Conservation (phyloP, 139 green algal species). For the Asterochloris sp. region DNA sequence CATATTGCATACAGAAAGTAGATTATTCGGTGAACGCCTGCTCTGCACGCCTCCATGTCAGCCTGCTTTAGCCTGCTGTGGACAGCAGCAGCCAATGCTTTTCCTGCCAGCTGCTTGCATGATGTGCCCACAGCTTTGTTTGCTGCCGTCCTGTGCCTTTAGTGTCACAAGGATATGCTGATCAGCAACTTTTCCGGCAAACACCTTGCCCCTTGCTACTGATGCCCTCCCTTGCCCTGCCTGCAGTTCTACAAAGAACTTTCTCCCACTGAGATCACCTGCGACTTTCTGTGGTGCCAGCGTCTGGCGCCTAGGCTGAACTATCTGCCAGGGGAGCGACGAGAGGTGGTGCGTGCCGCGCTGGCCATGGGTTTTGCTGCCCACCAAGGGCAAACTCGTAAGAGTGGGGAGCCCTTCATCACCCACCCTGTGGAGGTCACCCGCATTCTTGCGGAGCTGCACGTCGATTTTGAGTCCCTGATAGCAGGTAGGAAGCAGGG, state of each 20-base stretch:
- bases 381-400: constrained; percentile 73
- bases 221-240: background rate
- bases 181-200: no score
- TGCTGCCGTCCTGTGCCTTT: no score
- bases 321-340: constrained; percentile 50
- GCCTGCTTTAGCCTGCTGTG: no score
- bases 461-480: constrained; percentile 72
- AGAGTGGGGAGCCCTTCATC: constrained; percentile 87
- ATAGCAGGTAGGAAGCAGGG: constrained; percentile 31
- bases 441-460: constrained; percentile 71
- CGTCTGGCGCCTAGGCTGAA: constrained; percentile 47
- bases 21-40: no score
- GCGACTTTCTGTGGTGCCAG: constrained; percentile 55
- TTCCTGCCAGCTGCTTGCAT: no score
- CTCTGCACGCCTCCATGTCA: no score
- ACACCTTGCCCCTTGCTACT: no score
- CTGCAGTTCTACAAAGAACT: constrained; percentile 60
- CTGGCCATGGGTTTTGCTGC: constrained; percentile 67
- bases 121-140: no score
- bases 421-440: constrained; percentile 89
- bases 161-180: no score
- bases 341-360: constrained; percentile 42
- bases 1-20: no score
- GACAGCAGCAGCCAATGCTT: no score
- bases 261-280: constrained; percentile 33